Evolutionary conservation across 2,329 filamentous ascomycete species (phyloP).

Genomic region (Penicillium thymicola): DNA sequence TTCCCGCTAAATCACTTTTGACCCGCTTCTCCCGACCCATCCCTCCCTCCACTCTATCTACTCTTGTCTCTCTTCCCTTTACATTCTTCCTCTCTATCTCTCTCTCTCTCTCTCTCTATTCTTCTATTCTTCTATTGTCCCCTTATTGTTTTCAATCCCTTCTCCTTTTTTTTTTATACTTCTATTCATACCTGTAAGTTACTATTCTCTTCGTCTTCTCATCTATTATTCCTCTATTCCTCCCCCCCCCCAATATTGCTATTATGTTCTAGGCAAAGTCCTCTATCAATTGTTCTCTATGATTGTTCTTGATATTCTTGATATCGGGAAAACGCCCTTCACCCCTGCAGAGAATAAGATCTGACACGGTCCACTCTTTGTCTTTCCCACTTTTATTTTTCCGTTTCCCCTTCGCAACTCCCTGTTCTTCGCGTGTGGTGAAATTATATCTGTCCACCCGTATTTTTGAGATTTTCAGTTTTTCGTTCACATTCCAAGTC

Average conservation of each 20-base stretch:
- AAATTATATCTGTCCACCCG: conserved; percentile 15
- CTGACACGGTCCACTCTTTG: conserved; percentile 24
- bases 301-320: conserved; percentile 17
- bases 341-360: conserved; percentile 27
- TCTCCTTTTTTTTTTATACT: no score
- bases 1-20: conserved; percentile 6
- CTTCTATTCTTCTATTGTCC: conserved; percentile 1
- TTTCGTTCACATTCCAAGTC: background rate
- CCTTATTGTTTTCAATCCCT: background rate
- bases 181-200: background rate
- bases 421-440: conserved; percentile 9
- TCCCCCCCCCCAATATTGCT: background rate
- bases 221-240: background rate
- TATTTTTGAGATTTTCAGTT: conserved; percentile 22
- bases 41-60: conserved; percentile 16
- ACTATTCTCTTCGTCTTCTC: background rate
- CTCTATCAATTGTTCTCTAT: conserved; percentile 12
- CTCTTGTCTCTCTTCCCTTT: conserved; percentile 2
- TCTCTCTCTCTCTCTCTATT: conserved; percentile 3
- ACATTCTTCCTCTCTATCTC: conserved; percentile 1
- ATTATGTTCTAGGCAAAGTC: background rate
- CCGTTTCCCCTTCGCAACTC: conserved; percentile 9
- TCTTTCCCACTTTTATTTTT: conserved; percentile 17
- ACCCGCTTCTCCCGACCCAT: conserved; percentile 9
- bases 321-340: background rate